Base-by-base conservation (phyloP, 108 stramenopile genomes). In the Skeletonema tropicum region DNA sequence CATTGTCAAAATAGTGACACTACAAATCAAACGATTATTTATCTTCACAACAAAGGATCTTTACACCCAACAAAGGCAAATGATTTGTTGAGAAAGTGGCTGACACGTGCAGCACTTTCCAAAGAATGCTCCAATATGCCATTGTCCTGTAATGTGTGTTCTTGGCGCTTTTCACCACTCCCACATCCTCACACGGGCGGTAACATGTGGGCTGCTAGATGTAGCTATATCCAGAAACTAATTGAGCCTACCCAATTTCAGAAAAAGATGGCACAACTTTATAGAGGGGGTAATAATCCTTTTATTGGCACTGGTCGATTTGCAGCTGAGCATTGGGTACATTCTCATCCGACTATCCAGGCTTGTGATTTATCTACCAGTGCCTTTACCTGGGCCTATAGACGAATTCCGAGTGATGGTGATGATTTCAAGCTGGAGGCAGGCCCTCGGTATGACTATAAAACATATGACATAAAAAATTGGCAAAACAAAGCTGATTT, bases 171-270 rank as follows among this genome's bases (percentile, higher is more conserved):
- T 45, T 79, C 82, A 3, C 85, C 78, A 10, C 30, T 83, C 13
- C 82, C 85, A 1, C 82, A 79, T 57, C 68, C 71, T 15, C 85
- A 86, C 46, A 70, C 64, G n/a, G 17, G 81, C 1, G 85, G 85
- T 7, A 86, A 86, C 39, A 83, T 86, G 82, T 86, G 77, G 77
- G 12, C 66, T 10, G 82, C 82, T 8, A 52, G 41, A 3, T 86
- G 85, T 46, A 32, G 60, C 23, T 86, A 86, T 42, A 42, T 86
- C 7, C 12, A 39, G 29, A 64, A 83, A 12, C 62, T 86, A 11
- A 69, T 78, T 42, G 38, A 68, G 30, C 81, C 81, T 17, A 1
- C 6, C 0, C 6, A 36, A 11, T 49, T 41, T 5, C 3, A 6
- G 1, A 7, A 0, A 6, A 45, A 21, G 17, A 78, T 83, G 32